Percentiles rank a stretch among this genome's conserved stretches.
Evolutionary conservation across 331 rosid species (phyloP).

Genomic region (Acacia pycnantha): DNA sequence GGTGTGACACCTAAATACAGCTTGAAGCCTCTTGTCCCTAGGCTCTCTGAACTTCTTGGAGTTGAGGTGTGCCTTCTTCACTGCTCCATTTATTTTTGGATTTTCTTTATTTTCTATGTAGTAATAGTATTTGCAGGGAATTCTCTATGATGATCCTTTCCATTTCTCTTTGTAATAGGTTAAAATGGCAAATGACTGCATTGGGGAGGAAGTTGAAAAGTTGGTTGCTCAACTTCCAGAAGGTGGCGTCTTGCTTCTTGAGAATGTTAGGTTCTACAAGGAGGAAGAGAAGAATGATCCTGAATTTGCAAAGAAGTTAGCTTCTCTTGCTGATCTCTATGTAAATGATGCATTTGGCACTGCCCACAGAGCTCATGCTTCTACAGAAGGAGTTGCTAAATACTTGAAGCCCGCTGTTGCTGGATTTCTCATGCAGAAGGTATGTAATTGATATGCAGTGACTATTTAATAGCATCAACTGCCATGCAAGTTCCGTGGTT

Average conservation of each 20-base stretch:
- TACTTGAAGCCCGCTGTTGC: slow-evolving; percentile 70
- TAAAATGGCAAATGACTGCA: slow-evolving; percentile 54
- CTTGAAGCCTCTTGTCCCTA: slow-evolving; percentile 71
- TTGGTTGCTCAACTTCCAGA: slow-evolving; percentile 57
- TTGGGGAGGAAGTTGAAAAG: slow-evolving; percentile 64
- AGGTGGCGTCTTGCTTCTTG: slow-evolving; percentile 77
- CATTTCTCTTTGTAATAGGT: slow-evolving; percentile 36
- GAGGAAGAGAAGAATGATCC: slow-evolving; percentile 90
- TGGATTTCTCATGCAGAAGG: slow-evolving; percentile 86
- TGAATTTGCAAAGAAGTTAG: slow-evolving; percentile 66
- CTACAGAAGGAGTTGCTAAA: slow-evolving; percentile 73
- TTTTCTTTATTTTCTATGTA: neutral
- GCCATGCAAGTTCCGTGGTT: neutral
- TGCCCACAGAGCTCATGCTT: slow-evolving; percentile 82
- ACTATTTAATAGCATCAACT: neutral
- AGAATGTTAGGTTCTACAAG: slow-evolving; percentile 69
- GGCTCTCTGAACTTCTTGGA: slow-evolving; percentile 74
- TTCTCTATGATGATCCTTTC: neutral
- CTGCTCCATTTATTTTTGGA: neutral
- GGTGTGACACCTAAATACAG: slow-evolving; percentile 77
- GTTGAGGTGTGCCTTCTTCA: slow-evolving; percentile 37
- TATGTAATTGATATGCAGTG: neutral
- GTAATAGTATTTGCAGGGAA: neutral
- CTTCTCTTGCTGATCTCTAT: slow-evolving; percentile 73
- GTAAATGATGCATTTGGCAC: slow-evolving; percentile 79